phyloP scores from a whole-genome alignment of 805 yeast species.

The Clavispora santaluciae region DNA sequence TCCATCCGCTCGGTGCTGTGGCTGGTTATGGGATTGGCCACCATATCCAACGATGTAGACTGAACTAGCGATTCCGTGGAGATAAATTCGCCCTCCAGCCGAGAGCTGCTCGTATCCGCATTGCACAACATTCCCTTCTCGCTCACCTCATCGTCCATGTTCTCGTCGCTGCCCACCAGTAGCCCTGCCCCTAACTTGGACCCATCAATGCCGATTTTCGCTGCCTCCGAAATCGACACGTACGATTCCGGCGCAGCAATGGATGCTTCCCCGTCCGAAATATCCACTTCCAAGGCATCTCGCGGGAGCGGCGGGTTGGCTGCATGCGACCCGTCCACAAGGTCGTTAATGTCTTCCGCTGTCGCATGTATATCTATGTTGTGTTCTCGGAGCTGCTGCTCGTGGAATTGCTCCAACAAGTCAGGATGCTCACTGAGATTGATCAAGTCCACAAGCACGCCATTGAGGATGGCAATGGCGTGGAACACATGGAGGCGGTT shows the following conservation, averaged over 20 bases:
- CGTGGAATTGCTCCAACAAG: slow-evolving; percentile 21
- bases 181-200: background rate
- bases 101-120: background rate
- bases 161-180: background rate
- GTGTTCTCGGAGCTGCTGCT: slow-evolving; percentile 20
- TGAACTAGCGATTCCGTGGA: slow-evolving; percentile 21
- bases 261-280: background rate
- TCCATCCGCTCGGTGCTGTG: slow-evolving; percentile 17
- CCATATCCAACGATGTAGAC: slow-evolving; percentile 11
- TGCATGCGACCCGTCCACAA: slow-evolving; percentile 4
- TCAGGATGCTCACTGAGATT: slow-evolving; percentile 23
- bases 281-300: background rate
- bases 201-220: background rate
- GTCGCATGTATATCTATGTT: slow-evolving; percentile 10
- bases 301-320: slow-evolving; percentile 7
- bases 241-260: background rate
- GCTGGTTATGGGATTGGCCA: slow-evolving; percentile 15
- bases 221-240: background rate
- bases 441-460: slow-evolving; percentile 30
- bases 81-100: slow-evolving; percentile 7
- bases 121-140: background rate
- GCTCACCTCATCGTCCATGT: background rate
- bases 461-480: slow-evolving; percentile 27
- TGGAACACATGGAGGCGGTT: slow-evolving; percentile 33
- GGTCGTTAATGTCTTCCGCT: background rate